Conservation (phyloP, 495 filamentous ascomycete genomes). For the Aspergillus asperescens region DNA sequence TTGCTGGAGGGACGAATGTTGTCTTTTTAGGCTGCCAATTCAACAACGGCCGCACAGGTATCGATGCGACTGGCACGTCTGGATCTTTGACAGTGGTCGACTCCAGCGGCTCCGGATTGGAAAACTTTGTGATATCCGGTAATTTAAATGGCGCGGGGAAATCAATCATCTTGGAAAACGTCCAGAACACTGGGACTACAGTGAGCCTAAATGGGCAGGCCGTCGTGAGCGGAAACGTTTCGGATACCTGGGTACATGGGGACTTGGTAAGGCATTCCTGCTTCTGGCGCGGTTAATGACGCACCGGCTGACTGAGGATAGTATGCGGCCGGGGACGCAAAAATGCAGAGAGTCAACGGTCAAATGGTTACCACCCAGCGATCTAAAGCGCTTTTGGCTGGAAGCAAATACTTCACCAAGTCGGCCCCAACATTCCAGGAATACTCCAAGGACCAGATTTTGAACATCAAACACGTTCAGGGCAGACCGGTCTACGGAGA, state of each 20-base stretch:
- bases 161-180: slow-evolving; percentile 28
- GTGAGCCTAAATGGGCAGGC: slow-evolving; percentile 18
- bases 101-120: slow-evolving; percentile 36
- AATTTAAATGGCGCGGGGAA: slow-evolving; percentile 19
- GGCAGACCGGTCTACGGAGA: slow-evolving; percentile 30
- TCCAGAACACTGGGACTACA: slow-evolving; percentile 21
- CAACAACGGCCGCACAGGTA: slow-evolving; percentile 20
- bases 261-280: slow-evolving; percentile 17
- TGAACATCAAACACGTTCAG: slow-evolving; percentile 44
- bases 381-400: slow-evolving; percentile 13
- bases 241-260: slow-evolving; percentile 29
- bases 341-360: slow-evolving; percentile 12
- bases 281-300: not conserved
- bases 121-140: slow-evolving; percentile 32
- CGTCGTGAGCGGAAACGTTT: slow-evolving; percentile 17
- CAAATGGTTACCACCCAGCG: slow-evolving; percentile 18
- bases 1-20: slow-evolving; percentile 32
- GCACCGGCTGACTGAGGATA: not conserved
- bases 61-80: slow-evolving; percentile 25
- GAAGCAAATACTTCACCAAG: slow-evolving; percentile 25
- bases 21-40: slow-evolving; percentile 32
- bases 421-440: slow-evolving; percentile 44
- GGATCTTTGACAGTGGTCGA: slow-evolving; percentile 49
- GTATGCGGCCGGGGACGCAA: slow-evolving; percentile 16
- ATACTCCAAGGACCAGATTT: slow-evolving; percentile 28